Base-by-base conservation (phyloP, 2,329 filamentous ascomycete species). In the Alternaria arborescens region DNA sequence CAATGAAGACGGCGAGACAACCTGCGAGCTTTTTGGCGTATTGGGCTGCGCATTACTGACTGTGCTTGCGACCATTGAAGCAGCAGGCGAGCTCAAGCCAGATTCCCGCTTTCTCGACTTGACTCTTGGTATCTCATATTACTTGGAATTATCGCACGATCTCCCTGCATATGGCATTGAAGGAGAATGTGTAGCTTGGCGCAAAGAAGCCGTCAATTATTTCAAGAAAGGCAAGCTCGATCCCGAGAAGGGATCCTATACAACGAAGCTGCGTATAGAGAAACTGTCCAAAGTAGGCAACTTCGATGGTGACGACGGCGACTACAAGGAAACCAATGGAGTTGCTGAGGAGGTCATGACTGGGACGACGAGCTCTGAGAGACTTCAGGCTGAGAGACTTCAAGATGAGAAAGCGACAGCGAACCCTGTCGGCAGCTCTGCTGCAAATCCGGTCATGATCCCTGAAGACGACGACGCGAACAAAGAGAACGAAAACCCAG, bases 31-130 rank as follows among this genome's bases (percentile, higher is more conserved):
- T 8, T 38, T 59, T 16, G 60, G 50, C 4, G 47, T 72, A 11
- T n/a, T 69, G 3, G 68, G 67, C n/a, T 58, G 57, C 41, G 67
- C 68, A 8, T 26, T 71, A 14, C 60, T 72, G 18, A 64, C 68
- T 8, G 52, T 53, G 3, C 61, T 71, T 1, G 48, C 41, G 8
- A 55, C 58, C 5, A 50, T 72, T 26, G 68, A 71, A 20, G 24
- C 16, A 26, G 57, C 55, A 10, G 65, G 62, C 26, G 64, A 66
- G 26, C 62, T 71, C 24, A 68, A 68, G 24, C 53, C 60, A 5
- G 60, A 68, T 11, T 67, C 69, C 6, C 55, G 61, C 18, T 67
- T 68, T 26, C 57, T 64, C 2, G 71, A 70, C 38, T 44, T 73
- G 8, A 8, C 67, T 3, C 59, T 72, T 4, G 64, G 71, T 20